Percentiles rank a stretch among this genome's conserved stretches.
These are phyloP conservation scores for Nothophaeocryptopus gaeumannii DNA, from an alignment of 2,329 filamentous ascomycete genomes.

Conservation along the genomic window DNA sequence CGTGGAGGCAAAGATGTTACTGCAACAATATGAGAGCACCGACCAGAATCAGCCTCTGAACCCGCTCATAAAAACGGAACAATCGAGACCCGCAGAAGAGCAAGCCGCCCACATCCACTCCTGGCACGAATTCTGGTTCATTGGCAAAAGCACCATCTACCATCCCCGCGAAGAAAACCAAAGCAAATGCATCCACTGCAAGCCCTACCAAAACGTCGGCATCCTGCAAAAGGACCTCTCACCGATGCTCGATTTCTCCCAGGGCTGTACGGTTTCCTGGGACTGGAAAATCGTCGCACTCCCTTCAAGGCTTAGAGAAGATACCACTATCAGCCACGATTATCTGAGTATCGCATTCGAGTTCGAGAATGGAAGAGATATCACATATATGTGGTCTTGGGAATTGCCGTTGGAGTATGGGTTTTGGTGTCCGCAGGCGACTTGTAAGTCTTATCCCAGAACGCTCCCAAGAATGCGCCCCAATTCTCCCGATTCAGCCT, in stretches of 20 bases:
- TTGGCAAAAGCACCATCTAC: constrained; percentile 4
- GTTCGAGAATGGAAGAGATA: constrained; percentile 11
- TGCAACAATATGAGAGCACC: not conserved
- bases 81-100: not conserved
- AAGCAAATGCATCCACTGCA: constrained; percentile 4
- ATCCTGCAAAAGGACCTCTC: constrained; percentile 4
- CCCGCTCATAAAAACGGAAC: not conserved
- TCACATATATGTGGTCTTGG: constrained; percentile 8
- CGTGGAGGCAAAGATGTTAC: not conserved
- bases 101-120: not conserved
- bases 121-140: constrained; percentile 9
- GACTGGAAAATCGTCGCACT: constrained; percentile 5
- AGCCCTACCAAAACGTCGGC: constrained; percentile 6
- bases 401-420: constrained; percentile 4
- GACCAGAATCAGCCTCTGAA: not conserved
- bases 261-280: not conserved
- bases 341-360: constrained; percentile 6
- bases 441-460: not conserved
- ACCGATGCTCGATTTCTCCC: not conserved
- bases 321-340: constrained; percentile 10
- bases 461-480: too few relatives aligned
- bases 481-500: too few relatives aligned
- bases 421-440: constrained; percentile 6
- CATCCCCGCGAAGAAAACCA: not conserved
- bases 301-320: constrained; percentile 4